Base-by-base conservation (phyloP, 805 yeast genomes). In the Cyberlindnera euphorbiae region DNA sequence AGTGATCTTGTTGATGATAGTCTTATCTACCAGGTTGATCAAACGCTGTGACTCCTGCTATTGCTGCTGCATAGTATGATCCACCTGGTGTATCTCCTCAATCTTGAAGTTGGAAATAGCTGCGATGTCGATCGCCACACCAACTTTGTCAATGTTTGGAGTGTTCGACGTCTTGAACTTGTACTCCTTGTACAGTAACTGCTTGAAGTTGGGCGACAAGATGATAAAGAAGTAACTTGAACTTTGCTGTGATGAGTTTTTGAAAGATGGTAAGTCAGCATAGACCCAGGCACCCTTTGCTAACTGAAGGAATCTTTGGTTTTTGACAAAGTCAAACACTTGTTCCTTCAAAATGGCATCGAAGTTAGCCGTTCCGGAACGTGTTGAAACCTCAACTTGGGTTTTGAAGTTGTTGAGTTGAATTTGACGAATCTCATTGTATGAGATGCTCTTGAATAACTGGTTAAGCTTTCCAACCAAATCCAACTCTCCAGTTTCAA, bases 251-350 rank as follows among this genome's bases (percentile, higher is more conserved):
- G 42, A 30, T 3, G 41, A 33, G 33, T 39, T 37, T n/a, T 44
- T 45, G 26, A 44, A 41, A 10, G 59, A 42, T 15, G 82, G 87
- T 35, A 69, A 63, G 25, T 78, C 81, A 2, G 79, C 70, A 52
- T 67, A 81, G 11, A 82, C 89, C 95, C 95, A 86, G 2, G 83
- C 72, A 2, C 95, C 95, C 50, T 73, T 77, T 18, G 86, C 76
- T 32, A 86, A 60, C 52, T 77, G 79, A 39, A 82, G 59, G 30
- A 81, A 76, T 49, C 90, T 69, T 60, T 83, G 93, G 54, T 82
- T 88, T 39, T 74, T 73, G 12, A 85, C 87, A 54, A 82, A 83
- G 26, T 77, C 80, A 39, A 69, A 62, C 0, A 81, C 83, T 53
- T 86, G 87, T 11, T 59, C 53, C 9, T 68, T 55, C 38, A 82